Conservation (phyloP, 257 asterid species). For the Vinca minor region DNA sequence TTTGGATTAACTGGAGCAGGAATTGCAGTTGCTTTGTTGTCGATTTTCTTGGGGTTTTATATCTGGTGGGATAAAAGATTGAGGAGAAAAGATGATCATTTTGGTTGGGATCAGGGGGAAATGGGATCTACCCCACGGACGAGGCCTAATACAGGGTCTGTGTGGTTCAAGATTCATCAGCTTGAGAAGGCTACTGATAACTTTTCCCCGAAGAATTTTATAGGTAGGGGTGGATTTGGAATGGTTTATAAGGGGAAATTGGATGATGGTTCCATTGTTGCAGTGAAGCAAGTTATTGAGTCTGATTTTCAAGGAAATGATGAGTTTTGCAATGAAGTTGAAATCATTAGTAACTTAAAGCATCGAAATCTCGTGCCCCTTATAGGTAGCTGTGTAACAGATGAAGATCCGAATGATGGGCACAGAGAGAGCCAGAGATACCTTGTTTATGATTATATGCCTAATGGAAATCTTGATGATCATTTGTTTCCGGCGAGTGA, state of each 20-base stretch:
- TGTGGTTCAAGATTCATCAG: conserved; percentile 63
- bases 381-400: conserved; percentile 80
- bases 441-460: conserved; percentile 86
- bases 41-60: conserved; percentile 41
- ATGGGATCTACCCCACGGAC: conserved; percentile 33
- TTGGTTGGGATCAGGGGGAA: conserved; percentile 31
- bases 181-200: conserved; percentile 65
- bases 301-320: conserved; percentile 65
- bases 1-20: conserved; percentile 59
- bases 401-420: conserved; percentile 22
- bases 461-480: conserved; percentile 78
- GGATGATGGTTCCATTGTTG: conserved; percentile 62
- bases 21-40: conserved; percentile 35
- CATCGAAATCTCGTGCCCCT: conserved; percentile 85
- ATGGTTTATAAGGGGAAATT: conserved; percentile 65
- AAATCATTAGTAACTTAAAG: conserved; percentile 79
- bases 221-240: conserved; percentile 89
- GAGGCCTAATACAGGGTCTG: conserved; percentile 62
- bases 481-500: conserved; percentile 38
- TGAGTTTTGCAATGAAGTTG: conserved; percentile 88
- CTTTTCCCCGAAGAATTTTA: conserved; percentile 59
- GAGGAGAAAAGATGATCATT: conserved; percentile 22
- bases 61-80: conserved; percentile 49
- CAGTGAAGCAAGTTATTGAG: conserved; percentile 66
- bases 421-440: conserved; percentile 46